A percentile compares a stretch with the other conserved stretches of the same genome.
Conservation (phyloP, 2,329 filamentous ascomycete genomes). For the Cephalotrichum gorgonifer region DNA sequence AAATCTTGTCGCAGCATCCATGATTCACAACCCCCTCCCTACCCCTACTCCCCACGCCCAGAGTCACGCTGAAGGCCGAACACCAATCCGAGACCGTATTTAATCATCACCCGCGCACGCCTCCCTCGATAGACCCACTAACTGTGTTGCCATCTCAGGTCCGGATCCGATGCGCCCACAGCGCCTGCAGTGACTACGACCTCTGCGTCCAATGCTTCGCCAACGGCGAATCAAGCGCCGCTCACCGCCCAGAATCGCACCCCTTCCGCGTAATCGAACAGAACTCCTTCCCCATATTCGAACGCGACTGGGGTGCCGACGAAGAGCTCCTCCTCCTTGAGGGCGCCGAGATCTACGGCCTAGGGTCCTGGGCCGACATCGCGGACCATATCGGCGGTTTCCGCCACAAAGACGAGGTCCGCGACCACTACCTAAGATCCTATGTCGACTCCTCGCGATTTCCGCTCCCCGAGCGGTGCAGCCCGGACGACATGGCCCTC, state of each 20-base stretch:
- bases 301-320: slow-evolving; percentile 91
- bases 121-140: slow-evolving; percentile 8
- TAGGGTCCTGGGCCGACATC: slow-evolving; percentile 96
- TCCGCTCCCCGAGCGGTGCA: slow-evolving; percentile 77
- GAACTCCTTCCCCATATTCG: slow-evolving; percentile 95
- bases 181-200: slow-evolving; percentile 84
- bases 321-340: slow-evolving; percentile 91
- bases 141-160: slow-evolving; percentile 46
- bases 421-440: slow-evolving; percentile 83
- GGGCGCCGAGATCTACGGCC: slow-evolving; percentile 88
- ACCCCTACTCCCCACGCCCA: too few relatives aligned
- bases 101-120: background rate
- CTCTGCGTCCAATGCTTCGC: slow-evolving; percentile 94
- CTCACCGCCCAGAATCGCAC: slow-evolving; percentile 80
- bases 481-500: slow-evolving; percentile 68
- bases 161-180: slow-evolving; percentile 82
- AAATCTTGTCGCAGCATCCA: background rate
- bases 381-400: slow-evolving; percentile 97
- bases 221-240: slow-evolving; percentile 66
- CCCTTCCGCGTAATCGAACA: slow-evolving; percentile 93
- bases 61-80: too few relatives aligned
- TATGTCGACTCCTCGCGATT: slow-evolving; percentile 79
- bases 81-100: too few relatives aligned
- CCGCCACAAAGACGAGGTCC: slow-evolving; percentile 87
- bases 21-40: background rate